These are phyloP conservation scores for Yamadazyma scolyti DNA, from an alignment of 805 yeast genomes.

Conservation along the genomic window DNA sequence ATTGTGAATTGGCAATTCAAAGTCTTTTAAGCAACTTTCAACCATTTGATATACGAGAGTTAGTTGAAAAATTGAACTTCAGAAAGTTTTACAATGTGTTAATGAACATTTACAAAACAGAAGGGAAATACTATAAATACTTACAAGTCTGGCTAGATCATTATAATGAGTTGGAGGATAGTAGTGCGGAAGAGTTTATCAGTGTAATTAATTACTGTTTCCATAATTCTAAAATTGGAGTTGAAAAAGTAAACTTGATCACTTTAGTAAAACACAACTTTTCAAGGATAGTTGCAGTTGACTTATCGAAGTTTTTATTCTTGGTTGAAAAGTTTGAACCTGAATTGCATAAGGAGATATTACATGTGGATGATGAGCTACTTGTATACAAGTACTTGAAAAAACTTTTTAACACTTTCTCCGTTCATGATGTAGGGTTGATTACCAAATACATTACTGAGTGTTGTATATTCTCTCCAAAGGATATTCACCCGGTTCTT, in stretches of 20 bases:
- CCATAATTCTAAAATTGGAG: conserved; percentile 11
- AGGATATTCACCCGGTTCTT: too few species aligned
- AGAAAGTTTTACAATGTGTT: conserved; percentile 60
- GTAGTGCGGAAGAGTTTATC: conserved; percentile 12
- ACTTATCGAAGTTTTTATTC: conserved; percentile 31
- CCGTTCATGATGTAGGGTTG: conserved; percentile 5
- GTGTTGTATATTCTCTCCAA: conserved; percentile 14
- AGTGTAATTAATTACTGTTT: conserved; percentile 26
- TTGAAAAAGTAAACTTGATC: conserved; percentile 21
- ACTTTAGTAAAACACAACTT: conserved; percentile 22
- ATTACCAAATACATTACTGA: conserved; percentile 19
- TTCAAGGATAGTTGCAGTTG: conserved; percentile 18
- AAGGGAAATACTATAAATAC: conserved; percentile 49
- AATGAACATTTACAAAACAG: conserved; percentile 51
- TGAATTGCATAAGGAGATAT: conserved; percentile 32
- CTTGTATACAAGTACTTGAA: conserved; percentile 30
- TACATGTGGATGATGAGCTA: conserved; percentile 21
- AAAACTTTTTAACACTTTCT: conserved; percentile 21
- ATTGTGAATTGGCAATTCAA: conserved; percentile 74
- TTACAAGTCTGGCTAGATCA: conserved; percentile 49
- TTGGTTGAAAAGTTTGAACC: conserved; percentile 36
- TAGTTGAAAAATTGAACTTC: conserved; percentile 49
- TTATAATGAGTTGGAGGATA: conserved; percentile 8
- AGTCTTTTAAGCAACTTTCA: conserved; percentile 64
- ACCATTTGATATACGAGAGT: conserved; percentile 48